A percentile compares a stretch with the other conserved stretches of the same genome.
These are phyloP conservation scores for Aspergillus fischeri DNA, from an alignment of 2,329 filamentous ascomycete genomes.

Conservation along the genomic window DNA sequence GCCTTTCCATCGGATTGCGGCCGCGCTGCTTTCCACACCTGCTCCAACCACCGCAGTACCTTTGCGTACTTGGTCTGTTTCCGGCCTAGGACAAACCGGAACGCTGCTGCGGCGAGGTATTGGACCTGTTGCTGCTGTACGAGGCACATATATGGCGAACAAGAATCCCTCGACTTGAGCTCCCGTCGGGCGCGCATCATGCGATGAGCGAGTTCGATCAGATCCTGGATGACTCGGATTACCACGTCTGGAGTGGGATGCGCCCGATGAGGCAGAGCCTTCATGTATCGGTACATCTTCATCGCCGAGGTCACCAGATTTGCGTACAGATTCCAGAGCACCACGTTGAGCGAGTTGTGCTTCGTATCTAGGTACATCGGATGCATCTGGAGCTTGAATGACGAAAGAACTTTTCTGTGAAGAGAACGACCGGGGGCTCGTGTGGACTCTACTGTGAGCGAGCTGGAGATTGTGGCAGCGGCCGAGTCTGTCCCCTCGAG, in stretches of 20 bases:
- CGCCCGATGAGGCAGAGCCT: slow-evolving; percentile 50
- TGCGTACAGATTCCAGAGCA: slow-evolving; percentile 70
- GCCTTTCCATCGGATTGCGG: slow-evolving; percentile 32
- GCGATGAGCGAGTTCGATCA: slow-evolving; percentile 61
- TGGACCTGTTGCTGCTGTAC: slow-evolving; percentile 58
- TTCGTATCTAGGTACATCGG: slow-evolving; percentile 49
- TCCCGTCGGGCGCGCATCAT: slow-evolving; percentile 56
- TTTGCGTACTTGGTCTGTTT: slow-evolving; percentile 67
- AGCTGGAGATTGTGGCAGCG: slow-evolving; percentile 58
- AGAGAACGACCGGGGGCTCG: slow-evolving; percentile 72
- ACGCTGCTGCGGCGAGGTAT: slow-evolving; percentile 67
- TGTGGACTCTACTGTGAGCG: slow-evolving; percentile 73
- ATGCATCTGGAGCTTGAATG: slow-evolving; percentile 82
- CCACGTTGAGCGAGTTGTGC: slow-evolving; percentile 67
- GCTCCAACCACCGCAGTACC: slow-evolving; percentile 66
- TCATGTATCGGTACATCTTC: slow-evolving; percentile 63
- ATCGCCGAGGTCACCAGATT: slow-evolving; percentile 73
- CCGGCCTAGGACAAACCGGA: slow-evolving; percentile 60
- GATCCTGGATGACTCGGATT: slow-evolving; percentile 60
- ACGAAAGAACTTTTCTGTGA: slow-evolving; percentile 67
- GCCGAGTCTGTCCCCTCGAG: slow-evolving; percentile 48
- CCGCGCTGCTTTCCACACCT: slow-evolving; percentile 41
- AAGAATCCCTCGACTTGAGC: slow-evolving; percentile 1
- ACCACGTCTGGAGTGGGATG: slow-evolving; percentile 60
- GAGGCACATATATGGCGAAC: slow-evolving; percentile 48